Evolutionary conservation across 192 early-diverging fungal genomes (phyloP).

Genomic region (Spizellomyces punctatus): DNA sequence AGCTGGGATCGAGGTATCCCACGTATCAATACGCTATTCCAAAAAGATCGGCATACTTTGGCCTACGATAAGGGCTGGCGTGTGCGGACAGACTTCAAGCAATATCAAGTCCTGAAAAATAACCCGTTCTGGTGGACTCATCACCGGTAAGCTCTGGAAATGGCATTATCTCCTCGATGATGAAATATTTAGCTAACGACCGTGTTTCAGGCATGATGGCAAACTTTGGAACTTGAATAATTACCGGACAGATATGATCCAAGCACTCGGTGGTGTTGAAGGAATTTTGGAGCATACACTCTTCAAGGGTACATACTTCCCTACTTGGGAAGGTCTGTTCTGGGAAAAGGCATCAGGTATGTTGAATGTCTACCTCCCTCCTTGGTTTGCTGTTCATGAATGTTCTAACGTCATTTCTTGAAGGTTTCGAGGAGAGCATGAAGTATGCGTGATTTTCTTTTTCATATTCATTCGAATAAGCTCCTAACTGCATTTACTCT

Average conservation of each 20-base stretch:
- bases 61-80: constrained; percentile 99
- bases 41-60: constrained; percentile 97
- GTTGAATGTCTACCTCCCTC: background rate
- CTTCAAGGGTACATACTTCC: constrained; percentile 98
- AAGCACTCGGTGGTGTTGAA: constrained; percentile 97
- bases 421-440: constrained; percentile 72
- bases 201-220: constrained; percentile 69
- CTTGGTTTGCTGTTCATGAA: constrained; percentile 35
- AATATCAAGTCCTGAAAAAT: constrained; percentile 92
- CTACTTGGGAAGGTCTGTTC: constrained; percentile 98
- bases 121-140: constrained; percentile 98
- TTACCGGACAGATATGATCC: constrained; percentile 99
- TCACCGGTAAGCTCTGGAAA: constrained; percentile 41
- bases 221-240: constrained; percentile 95
- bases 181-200: no score
- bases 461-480: background rate
- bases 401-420: background rate
- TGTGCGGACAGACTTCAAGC: constrained; percentile 94
- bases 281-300: constrained; percentile 98
- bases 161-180: no score
- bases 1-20: constrained; percentile 99
- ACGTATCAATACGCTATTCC: constrained; percentile 97
- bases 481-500: background rate
- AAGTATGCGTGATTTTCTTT: constrained; percentile 42
- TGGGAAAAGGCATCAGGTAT: constrained; percentile 79